phyloP scores from a whole-genome alignment of 495 filamentous ascomycete species.

The Apiosordaria backusii region DNA sequence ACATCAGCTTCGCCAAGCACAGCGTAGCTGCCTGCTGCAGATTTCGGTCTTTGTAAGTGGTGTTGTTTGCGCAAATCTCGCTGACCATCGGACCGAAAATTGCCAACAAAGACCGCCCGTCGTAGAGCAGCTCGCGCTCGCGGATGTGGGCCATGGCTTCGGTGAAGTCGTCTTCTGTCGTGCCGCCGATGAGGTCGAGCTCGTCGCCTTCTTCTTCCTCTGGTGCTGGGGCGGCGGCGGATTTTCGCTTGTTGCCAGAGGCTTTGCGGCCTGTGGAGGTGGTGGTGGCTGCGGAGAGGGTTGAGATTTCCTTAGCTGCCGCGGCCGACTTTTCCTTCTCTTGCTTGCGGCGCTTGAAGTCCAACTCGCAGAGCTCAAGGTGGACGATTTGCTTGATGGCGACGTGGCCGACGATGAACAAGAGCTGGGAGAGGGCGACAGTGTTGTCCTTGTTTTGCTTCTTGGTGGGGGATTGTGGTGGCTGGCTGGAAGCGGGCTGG shows the following conservation, averaged over 20 bases:
- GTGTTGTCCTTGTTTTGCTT: constrained; percentile 58
- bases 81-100: constrained; percentile 87
- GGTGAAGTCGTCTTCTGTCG: constrained; percentile 96
- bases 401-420: constrained; percentile 95
- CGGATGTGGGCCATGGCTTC: constrained; percentile 94
- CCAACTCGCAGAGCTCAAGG: constrained; percentile 91
- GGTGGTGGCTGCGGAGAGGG: constrained; percentile 33
- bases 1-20: constrained; percentile 99
- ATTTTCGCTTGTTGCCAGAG: constrained; percentile 12
- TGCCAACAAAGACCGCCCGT: constrained; percentile 74
- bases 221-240: constrained; percentile 36
- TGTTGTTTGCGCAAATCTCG: constrained; percentile 93
- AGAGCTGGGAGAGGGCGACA: constrained; percentile 77
- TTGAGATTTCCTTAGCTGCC: constrained; percentile 33
- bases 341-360: constrained; percentile 94
- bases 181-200: constrained; percentile 93
- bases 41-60: constrained; percentile 77
- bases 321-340: constrained; percentile 79
- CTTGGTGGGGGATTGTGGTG: constrained; percentile 34
- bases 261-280: constrained; percentile 29
- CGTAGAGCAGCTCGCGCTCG: constrained; percentile 89
- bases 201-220: constrained; percentile 70
- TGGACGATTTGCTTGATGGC: constrained; percentile 99
- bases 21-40: constrained; percentile 90
- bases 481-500: constrained; percentile 25